Evolutionary conservation across 1,284 basidiomycete genomes (phyloP).

Genomic region (Wallemia mellicola): DNA sequence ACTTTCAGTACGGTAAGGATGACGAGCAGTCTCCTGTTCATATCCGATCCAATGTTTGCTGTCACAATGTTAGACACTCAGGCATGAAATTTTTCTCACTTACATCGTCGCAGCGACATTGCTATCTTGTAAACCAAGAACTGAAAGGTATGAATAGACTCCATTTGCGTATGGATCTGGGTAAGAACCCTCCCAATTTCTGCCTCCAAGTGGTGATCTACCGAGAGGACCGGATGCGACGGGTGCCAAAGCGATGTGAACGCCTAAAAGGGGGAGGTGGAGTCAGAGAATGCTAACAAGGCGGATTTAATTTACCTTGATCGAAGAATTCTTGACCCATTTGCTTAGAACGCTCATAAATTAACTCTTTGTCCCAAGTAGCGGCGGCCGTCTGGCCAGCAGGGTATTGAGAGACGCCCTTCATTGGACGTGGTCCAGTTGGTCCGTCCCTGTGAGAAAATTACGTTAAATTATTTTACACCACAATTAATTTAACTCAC

Average conservation of each 20-base stretch:
- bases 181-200: neutral
- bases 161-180: neutral
- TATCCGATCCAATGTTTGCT: neutral
- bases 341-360: conserved; percentile 14
- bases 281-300: too few species aligned
- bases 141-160: neutral
- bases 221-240: neutral
- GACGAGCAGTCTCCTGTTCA: neutral
- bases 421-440: conserved; percentile 23
- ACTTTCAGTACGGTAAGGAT: neutral
- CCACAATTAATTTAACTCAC: too few species aligned
- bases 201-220: neutral
- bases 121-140: neutral
- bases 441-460: conserved; percentile 21
- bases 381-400: conserved; percentile 19
- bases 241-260: neutral
- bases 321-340: neutral
- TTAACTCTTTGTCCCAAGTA: conserved; percentile 19
- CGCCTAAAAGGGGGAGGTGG: too few species aligned
- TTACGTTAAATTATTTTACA: neutral
- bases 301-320: too few species aligned
- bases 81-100: neutral
- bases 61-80: neutral
- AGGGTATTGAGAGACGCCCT: conserved; percentile 14
- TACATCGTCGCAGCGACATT: neutral